phyloP scores from a whole-genome alignment of 2,329 filamentous ascomycete genomes.

The Blumeria graminis region DNA sequence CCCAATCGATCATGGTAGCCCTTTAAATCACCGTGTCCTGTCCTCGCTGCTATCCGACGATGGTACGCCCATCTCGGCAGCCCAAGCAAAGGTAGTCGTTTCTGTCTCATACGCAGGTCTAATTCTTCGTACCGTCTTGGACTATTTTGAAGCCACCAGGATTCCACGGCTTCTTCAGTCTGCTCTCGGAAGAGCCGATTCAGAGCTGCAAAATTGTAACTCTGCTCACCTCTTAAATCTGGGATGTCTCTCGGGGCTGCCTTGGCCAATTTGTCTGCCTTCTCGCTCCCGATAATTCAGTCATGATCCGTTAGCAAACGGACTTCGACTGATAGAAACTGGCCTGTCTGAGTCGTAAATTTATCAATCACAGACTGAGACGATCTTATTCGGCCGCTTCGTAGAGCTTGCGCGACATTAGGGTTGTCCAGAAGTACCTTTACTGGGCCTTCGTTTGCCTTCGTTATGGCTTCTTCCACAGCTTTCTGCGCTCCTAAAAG shows the following conservation, averaged over 20 bases:
- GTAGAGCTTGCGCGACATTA: neutral
- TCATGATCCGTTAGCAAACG: neutral
- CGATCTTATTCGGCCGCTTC: neutral
- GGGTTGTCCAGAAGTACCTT: neutral
- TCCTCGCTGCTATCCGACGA: neutral
- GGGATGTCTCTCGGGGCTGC: neutral
- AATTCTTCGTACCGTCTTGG: neutral
- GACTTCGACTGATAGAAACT: neutral
- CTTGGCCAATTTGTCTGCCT: neutral
- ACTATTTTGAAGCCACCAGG: neutral
- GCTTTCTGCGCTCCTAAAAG: neutral
- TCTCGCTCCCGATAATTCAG: neutral
- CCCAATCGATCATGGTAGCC: neutral
- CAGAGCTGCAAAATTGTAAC: neutral
- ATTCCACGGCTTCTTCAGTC: neutral
- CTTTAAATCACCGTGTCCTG: neutral
- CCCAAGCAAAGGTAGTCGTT: no score
- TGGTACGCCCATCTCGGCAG: neutral
- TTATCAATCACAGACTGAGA: neutral
- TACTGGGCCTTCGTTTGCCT: neutral
- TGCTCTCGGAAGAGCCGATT: neutral
- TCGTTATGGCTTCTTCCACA: neutral
- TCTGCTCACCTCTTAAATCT: neutral
- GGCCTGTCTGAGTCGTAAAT: neutral
- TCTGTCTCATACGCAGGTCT: neutral